Evolutionary conservation across 2,329 filamentous ascomycete genomes (phyloP), one percentile per base, ranked within the genome.

Genomic region (Aschersonia sp.): DNA sequence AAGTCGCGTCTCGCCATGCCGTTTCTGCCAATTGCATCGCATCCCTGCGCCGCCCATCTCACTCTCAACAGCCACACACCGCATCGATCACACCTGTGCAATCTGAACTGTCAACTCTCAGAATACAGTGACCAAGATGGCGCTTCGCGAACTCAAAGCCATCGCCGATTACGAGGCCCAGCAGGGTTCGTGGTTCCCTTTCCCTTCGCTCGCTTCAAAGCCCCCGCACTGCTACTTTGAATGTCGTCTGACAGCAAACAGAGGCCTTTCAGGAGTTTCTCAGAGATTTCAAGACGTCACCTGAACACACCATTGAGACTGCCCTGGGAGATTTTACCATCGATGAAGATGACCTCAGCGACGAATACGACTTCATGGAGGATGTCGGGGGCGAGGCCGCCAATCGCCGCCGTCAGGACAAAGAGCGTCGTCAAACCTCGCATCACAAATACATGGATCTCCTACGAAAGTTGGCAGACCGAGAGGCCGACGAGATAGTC

Each of bases 321-420:
- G 88, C 88, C 43, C 76, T 98, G 44, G 81, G 87, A 56, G 81
- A 83, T 55, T 79, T 98, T 58, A 84, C 84, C 59, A 84, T 98
- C 53, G 84, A 88, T 62, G 89, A 87, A 59, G 84, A 94, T 66
- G 84, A 84, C 56, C 74, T 86, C 41, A 88, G 83, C 65, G 89
- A 95, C 59, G 87, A 95, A 58, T 87, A 95, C 63, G 88, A 95
- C 59, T 86, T 94, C 60, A 87, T 94, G 80, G 87, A 94, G 61
- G 84, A 89, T 56, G 77, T 80, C 51, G 82, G 86, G 51, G 82
- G 86, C 52, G 77, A 79, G 47, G 71, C 71, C 14, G 69, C 70
- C 40, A 69, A 71, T 50, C 68, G 62, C 51, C 73, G 70, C 29
- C 71, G 66, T 46, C 67, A 69, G 53, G 66, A 74, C 44, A 72